A percentile compares a stretch with the other conserved stretches of the same genome.
Conservation (phyloP, 345 rosid genomes). For the Kernera saxatilis region DNA sequence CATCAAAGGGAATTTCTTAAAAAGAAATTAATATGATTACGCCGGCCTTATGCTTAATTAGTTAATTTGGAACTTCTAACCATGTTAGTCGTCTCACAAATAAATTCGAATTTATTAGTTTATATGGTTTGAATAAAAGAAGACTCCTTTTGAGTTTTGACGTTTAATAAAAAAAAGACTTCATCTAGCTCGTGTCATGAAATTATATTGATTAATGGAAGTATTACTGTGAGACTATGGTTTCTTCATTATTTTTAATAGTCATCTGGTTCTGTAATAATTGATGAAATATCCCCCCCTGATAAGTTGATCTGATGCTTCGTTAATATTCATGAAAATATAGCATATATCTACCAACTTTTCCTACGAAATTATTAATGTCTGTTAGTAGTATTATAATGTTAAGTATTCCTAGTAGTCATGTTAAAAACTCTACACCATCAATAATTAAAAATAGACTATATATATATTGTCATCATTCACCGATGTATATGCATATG, state of each 20-base stretch:
- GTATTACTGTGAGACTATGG: neutral
- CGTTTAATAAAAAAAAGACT: too few species aligned
- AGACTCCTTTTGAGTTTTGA: neutral
- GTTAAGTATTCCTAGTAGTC: neutral
- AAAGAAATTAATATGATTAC: too few species aligned
- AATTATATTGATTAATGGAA: neutral
- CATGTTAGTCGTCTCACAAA: too few species aligned
- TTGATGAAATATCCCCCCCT: neutral
- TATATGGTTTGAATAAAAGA: too few species aligned
- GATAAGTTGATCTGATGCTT: neutral
- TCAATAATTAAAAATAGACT: neutral
- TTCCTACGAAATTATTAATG: neutral
- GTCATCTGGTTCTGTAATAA: neutral
- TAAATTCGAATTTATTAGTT: too few species aligned
- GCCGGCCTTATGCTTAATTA: neutral
- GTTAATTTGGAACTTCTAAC: neutral
- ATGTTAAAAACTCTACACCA: neutral
- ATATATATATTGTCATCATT: neutral
- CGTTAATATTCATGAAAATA: too few species aligned
- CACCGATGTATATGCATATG: too few species aligned
- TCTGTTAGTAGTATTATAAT: neutral
- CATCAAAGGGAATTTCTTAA: too few species aligned
- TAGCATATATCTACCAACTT: neutral
- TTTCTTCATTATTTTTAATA: neutral
- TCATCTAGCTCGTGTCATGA: neutral